Percentiles rank a stretch among this genome's conserved stretches.
Evolutionary conservation across 176 grass and related monocot genomes (phyloP).

Genomic region (Luzula sylvatica): DNA sequence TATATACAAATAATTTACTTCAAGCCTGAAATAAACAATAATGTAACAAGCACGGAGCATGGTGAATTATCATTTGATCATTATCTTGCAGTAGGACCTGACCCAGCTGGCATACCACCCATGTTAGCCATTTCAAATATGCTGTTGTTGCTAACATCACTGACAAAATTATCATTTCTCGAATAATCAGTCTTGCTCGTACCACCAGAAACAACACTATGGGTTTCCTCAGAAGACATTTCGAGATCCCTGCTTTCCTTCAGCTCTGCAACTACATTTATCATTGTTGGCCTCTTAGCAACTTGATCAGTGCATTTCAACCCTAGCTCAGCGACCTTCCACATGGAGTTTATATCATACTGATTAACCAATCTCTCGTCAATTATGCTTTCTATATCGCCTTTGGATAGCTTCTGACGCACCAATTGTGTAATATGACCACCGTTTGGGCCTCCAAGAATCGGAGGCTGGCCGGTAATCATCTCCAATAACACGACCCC

Average conservation of each 20-base stretch:
- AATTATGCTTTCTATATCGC: not conserved
- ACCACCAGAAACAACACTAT: no score
- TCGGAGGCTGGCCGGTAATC: conserved; percentile 11
- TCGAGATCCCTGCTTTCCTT: conserved; percentile 11
- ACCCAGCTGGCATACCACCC: not conserved
- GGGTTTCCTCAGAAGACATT: not conserved
- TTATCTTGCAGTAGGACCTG: not conserved
- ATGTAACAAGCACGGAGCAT: no score
- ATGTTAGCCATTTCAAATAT: not conserved
- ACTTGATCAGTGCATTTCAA: conserved; percentile 7
- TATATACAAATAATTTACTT: no score
- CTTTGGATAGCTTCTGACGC: conserved; percentile 8
- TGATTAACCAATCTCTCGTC: not conserved
- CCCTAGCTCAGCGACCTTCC: conserved; percentile 18
- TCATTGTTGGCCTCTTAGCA: conserved; percentile 20
- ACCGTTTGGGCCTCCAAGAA: not conserved
- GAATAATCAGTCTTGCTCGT: not conserved
- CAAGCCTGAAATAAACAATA: no score
- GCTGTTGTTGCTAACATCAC: not conserved
- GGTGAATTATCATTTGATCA: not conserved
- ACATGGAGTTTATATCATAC: conserved; percentile 7
- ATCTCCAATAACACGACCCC: conserved; percentile 5
- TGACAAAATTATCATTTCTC: not conserved
- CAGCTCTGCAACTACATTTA: not conserved
- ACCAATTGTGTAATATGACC: not conserved